phyloP scores from a whole-genome alignment of 2,329 filamentous ascomycete species.

The Exophiala xenobiotica region DNA sequence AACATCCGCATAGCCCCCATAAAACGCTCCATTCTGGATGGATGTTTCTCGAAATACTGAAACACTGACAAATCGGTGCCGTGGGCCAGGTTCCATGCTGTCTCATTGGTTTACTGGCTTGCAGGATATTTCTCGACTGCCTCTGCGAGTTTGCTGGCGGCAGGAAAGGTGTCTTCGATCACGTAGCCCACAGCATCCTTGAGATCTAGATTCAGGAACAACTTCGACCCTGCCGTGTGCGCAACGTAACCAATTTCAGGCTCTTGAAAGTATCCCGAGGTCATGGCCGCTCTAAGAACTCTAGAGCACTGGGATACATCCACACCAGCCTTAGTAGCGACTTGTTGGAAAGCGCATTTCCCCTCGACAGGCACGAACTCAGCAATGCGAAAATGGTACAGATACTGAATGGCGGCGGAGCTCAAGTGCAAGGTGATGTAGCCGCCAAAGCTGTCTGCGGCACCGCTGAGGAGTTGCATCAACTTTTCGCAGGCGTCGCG shows the following conservation, averaged over 20 bases:
- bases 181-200: constrained; percentile 59
- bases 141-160: constrained; percentile 27
- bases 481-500: constrained; percentile 1
- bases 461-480: constrained; percentile 4
- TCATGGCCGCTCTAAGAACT: not conserved
- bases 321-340: not conserved
- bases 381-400: not conserved
- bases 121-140: constrained; percentile 28
- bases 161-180: constrained; percentile 26
- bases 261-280: not conserved
- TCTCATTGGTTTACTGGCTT: constrained; percentile 27
- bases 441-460: not conserved
- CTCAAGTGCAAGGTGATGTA: not conserved
- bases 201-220: constrained; percentile 37
- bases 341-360: not conserved
- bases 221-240: constrained; percentile 56
- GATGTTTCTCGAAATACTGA: constrained; percentile 32
- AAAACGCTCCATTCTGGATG: constrained; percentile 32
- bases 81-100: constrained; percentile 35
- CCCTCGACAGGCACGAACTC: not conserved
- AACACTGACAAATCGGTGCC: constrained; percentile 36
- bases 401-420: not conserved
- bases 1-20: constrained; percentile 13
- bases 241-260: constrained; percentile 37
- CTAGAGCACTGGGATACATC: not conserved